Percentiles rank a stretch among this genome's conserved stretches.
Evolutionary conservation across 306 rosid species (phyloP).

Genomic region (Cyamopsis tetragonoloba): DNA sequence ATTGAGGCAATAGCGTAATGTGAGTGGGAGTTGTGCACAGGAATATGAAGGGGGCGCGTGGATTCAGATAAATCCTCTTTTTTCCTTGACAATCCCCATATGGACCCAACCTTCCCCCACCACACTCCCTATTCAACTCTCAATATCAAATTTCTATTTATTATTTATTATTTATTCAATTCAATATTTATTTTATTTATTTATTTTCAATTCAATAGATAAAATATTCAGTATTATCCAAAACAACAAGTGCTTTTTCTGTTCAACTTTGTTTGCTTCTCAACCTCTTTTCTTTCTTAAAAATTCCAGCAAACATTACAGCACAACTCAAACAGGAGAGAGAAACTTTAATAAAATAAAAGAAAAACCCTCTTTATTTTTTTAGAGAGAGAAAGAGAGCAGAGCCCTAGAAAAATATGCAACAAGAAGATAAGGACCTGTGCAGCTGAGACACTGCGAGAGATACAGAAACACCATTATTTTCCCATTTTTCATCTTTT

Average conservation of each 20-base stretch:
- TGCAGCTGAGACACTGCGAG: conserved; percentile 40
- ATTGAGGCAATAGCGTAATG: conserved; percentile 9
- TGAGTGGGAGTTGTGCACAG: neutral
- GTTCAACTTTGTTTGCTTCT: conserved; percentile 49
- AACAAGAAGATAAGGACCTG: conserved; percentile 66
- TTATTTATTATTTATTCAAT: neutral
- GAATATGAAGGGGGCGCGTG: conserved; percentile 5
- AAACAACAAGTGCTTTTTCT: conserved; percentile 44
- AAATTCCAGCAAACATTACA: conserved; percentile 28
- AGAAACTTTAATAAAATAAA: conserved; percentile 20
- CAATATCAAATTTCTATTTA: neutral
- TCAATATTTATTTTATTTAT: neutral
- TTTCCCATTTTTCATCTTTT: neutral
- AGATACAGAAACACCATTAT: neutral
- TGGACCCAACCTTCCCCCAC: conserved; percentile 15
- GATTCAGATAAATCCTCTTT: neutral
- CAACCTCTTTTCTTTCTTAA: conserved; percentile 19
- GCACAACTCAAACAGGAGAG: conserved; percentile 34
- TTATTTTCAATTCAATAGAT: neutral
- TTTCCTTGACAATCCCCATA: conserved; percentile 16
- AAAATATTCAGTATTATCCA: conserved; percentile 46
- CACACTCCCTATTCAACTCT: neutral
- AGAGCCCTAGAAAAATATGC: conserved; percentile 48
- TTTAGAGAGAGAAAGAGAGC: conserved; percentile 29
- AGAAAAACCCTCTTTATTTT: conserved; percentile 20